Evolutionary conservation across 2,329 filamentous ascomycete genomes (phyloP).

Genomic region (Cyphellophora europaea): DNA sequence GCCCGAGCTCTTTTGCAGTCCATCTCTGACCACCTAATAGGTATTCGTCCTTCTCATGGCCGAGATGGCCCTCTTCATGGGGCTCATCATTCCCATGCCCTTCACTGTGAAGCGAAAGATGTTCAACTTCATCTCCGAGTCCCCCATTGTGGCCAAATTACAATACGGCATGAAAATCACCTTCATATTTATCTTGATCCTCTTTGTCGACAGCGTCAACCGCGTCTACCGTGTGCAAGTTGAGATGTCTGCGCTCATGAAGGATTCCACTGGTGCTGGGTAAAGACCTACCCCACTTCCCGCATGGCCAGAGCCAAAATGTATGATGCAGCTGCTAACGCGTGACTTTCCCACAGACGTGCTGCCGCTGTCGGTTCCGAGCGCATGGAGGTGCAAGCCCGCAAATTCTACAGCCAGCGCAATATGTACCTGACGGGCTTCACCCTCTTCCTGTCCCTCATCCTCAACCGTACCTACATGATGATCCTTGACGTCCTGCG

Average conservation of each 20-base stretch:
- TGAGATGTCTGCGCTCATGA: slow-evolving; percentile 66
- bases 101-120: slow-evolving; percentile 78
- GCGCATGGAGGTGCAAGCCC: slow-evolving; percentile 95
- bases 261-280: slow-evolving; percentile 45
- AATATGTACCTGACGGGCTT: slow-evolving; percentile 99
- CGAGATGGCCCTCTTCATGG: slow-evolving; percentile 41
- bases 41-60: slow-evolving; percentile 40
- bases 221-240: slow-evolving; percentile 94
- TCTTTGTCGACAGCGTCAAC: slow-evolving; percentile 94
- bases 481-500: slow-evolving; percentile 91
- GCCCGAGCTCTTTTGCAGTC: background rate
- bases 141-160: slow-evolving; percentile 73
- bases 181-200: slow-evolving; percentile 96
- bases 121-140: slow-evolving; percentile 94
- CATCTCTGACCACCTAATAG: slow-evolving; percentile 21
- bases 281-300: slow-evolving; percentile 28
- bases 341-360: slow-evolving; percentile 29
- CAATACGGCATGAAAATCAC: slow-evolving; percentile 95
- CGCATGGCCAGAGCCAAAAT: too few relatives aligned
- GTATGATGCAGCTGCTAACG: background rate
- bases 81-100: slow-evolving; percentile 65
- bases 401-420: slow-evolving; percentile 99
- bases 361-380: slow-evolving; percentile 75
- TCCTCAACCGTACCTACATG: slow-evolving; percentile 94
- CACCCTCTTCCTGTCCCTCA: slow-evolving; percentile 95